A percentile compares a stretch with the other conserved stretches of the same genome.
These are phyloP conservation scores for Metschnikowia lachancei DNA, from an alignment of 805 yeast species.

Conservation along the genomic window DNA sequence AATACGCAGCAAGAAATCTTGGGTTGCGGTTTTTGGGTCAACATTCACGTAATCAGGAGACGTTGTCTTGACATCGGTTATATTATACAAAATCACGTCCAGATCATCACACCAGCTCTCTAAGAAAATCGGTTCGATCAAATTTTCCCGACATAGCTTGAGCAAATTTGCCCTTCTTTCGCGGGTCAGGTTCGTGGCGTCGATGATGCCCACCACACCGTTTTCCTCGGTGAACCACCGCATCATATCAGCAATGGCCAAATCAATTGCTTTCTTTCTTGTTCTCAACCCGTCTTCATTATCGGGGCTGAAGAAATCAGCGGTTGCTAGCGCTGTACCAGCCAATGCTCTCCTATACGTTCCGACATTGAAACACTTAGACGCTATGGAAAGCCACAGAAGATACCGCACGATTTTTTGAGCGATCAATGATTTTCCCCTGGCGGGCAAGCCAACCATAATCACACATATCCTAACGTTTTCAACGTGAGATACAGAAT, in stretches of 20 bases:
- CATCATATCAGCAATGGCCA: slow-evolving; percentile 77
- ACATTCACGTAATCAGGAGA: slow-evolving; percentile 75
- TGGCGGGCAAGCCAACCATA: slow-evolving; percentile 84
- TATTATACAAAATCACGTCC: slow-evolving; percentile 71
- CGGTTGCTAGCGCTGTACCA: slow-evolving; percentile 52
- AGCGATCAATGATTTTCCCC: slow-evolving; percentile 93
- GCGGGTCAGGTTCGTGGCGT: slow-evolving; percentile 86
- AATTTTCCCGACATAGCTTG: slow-evolving; percentile 57
- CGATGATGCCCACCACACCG: slow-evolving; percentile 89
- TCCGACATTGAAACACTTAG: slow-evolving; percentile 89
- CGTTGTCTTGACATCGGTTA: slow-evolving; percentile 80
- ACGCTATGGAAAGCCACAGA: slow-evolving; percentile 85
- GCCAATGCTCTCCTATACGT: slow-evolving; percentile 64
- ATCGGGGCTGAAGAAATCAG: slow-evolving; percentile 70
- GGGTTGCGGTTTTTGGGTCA: slow-evolving; percentile 68
- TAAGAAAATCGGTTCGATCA: slow-evolving; percentile 84
- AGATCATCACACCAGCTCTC: slow-evolving; percentile 90
- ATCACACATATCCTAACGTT: slow-evolving; percentile 80
- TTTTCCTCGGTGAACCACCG: slow-evolving; percentile 77
- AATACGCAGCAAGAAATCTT: slow-evolving; percentile 73
- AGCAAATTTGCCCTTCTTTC: slow-evolving; percentile 66
- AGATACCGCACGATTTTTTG: slow-evolving; percentile 90
- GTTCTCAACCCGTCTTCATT: slow-evolving; percentile 63
- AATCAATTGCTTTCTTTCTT: slow-evolving; percentile 65
- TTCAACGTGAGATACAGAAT: slow-evolving; percentile 58